Conservation (phyloP, 2,329 filamentous ascomycete genomes). For the Colletotrichum graminicola region DNA sequence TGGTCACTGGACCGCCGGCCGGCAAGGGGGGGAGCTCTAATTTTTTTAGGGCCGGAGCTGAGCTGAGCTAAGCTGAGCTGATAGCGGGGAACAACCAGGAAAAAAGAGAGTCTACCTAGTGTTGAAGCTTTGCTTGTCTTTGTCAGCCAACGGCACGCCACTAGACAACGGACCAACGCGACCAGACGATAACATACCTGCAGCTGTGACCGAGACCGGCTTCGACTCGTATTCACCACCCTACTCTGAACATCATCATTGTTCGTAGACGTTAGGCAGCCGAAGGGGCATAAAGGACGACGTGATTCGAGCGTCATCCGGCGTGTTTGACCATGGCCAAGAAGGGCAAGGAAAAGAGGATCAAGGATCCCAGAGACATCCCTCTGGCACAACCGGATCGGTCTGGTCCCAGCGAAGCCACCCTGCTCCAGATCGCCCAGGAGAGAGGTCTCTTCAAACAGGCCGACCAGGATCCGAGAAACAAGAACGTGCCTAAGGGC, state of each 20-base stretch:
- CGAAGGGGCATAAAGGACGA: background rate
- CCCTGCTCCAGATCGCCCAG: conserved; percentile 79
- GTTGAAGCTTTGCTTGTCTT: conserved; percentile 2
- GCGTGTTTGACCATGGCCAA: conserved; percentile 36
- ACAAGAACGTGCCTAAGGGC: conserved; percentile 47
- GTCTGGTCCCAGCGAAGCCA: conserved; percentile 70
- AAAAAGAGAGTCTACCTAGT: background rate
- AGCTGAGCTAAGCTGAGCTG: conserved; percentile 30
- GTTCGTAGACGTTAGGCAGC: background rate
- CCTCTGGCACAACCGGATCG: conserved; percentile 78
- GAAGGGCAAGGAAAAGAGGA: conserved; percentile 62
- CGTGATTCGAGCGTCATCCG: background rate
- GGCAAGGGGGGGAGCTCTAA: background rate
- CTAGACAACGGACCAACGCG: background rate
- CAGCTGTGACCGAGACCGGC: background rate
- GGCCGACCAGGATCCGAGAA: conserved; percentile 57
- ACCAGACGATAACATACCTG: conserved; percentile 5
- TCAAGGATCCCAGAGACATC: conserved; percentile 63
- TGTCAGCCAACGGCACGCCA: conserved; percentile 29
- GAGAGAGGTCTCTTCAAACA: conserved; percentile 70
- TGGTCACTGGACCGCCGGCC: conserved; percentile 15
- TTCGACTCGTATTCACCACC: background rate
- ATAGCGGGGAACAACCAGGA: conserved; percentile 12
- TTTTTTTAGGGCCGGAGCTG: conserved; percentile 11
- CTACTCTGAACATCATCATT: background rate